Evolutionary conservation across 2,329 filamentous ascomycete genomes (phyloP), one percentile per base, ranked within the genome.

Genomic region (Colletotrichum horii): DNA sequence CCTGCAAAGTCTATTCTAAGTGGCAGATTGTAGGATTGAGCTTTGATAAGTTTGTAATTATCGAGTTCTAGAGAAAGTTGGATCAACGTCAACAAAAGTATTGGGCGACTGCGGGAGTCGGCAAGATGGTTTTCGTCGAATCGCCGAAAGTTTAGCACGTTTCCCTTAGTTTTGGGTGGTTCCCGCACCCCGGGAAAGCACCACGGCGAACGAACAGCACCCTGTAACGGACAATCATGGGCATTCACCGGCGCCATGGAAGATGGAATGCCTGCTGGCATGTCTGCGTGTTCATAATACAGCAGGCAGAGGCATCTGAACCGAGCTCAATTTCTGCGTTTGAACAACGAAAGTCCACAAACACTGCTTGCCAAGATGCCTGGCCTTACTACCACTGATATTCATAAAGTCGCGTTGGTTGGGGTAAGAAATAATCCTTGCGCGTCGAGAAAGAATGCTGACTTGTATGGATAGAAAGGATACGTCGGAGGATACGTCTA

Each of bases 401-500:
- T 71, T 24, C 69, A 26, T 19, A 66, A 60, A 38, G 69, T 71
- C 19, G 69, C 62, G 15, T 0, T 71, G 7, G 48, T 26, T 6
- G 69, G 69, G 14, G 69, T 71, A 48, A 62, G 56, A 11, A n/a
- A 4, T 3, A 14, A 34, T 61, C 58, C 12, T 5, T n/a, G 22
- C 19, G 3, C 11, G 26, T 19, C 16, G 9, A 55, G 56, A 19
- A 61, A 28, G 56, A 61, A 32, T 19, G 56, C 55, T 70, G 8
- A 70, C 36, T 11, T 8, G 9, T 8, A 19, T 8, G 6, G n/a
- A 19, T 19, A 71, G 69, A 71, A 67, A 67, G 69, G 69, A n/a
- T 71, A 71, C n/a, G 62, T 71, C 4, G 69, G 69, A 1, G 48
- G 32, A n/a, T 38, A 67, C 6, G n/a, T 71, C 26, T 60, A 71